A percentile compares a stretch with the other conserved stretches of the same genome.
Evolutionary conservation across 1,284 basidiomycete genomes (phyloP).

Genomic region (Ustilago bromivora): DNA sequence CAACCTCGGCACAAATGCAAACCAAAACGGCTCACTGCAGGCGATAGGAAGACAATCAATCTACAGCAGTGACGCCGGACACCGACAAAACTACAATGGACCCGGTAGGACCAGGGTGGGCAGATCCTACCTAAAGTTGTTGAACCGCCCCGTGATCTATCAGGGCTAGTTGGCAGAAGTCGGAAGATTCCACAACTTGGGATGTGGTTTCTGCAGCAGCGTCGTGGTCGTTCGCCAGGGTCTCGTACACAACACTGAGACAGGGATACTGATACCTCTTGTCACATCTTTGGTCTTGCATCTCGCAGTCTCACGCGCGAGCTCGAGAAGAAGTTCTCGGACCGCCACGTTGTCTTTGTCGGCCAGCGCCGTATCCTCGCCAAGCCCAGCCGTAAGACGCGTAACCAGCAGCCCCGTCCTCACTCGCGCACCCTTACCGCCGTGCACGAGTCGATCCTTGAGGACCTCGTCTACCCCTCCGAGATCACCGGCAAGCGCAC

Average conservation of each 20-base stretch:
- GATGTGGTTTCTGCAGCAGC: background rate
- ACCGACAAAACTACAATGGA: too few relatives aligned
- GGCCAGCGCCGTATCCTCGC: slow-evolving; percentile 98
- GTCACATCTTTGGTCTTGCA: background rate
- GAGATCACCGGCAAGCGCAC: slow-evolving; percentile 99
- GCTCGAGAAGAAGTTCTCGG: slow-evolving; percentile 99
- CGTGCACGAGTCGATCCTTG: slow-evolving; percentile 97
- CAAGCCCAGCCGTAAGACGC: slow-evolving; percentile 94
- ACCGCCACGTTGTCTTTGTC: slow-evolving; percentile 98
- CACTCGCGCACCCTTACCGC: slow-evolving; percentile 95
- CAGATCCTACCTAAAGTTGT: background rate
- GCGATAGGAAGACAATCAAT: background rate
- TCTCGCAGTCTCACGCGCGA: slow-evolving; percentile 88
- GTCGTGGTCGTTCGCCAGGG: background rate
- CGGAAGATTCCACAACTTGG: too few relatives aligned
- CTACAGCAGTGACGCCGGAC: too few relatives aligned
- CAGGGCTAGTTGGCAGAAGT: background rate
- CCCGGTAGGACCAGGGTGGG: too few relatives aligned
- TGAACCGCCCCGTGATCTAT: background rate
- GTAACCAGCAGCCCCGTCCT: slow-evolving; percentile 94
- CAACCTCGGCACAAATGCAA: background rate
- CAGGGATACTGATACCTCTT: slow-evolving; percentile 22
- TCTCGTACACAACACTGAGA: background rate
- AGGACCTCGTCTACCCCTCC: slow-evolving; percentile 98
- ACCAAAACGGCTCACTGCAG: background rate